phyloP scores from a whole-genome alignment of 2,329 filamentous ascomycete species.

The Fusarium abutilonis region DNA sequence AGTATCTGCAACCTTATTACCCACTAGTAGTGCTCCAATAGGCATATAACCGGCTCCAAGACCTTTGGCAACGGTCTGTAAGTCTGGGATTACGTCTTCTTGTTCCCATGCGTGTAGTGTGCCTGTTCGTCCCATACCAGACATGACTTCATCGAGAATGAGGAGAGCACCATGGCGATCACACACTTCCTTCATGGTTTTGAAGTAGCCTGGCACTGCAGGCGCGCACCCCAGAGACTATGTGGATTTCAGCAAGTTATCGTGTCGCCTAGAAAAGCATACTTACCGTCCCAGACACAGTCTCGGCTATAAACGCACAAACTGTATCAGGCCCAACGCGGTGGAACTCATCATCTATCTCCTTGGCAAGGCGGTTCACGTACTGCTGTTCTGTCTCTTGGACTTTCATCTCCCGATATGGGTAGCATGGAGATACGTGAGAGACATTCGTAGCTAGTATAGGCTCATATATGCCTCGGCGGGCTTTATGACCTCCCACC shows the following conservation, averaged over 20 bases:
- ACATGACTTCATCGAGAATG: slow-evolving; percentile 73
- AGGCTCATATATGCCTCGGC: slow-evolving; percentile 43
- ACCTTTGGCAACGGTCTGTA: slow-evolving; percentile 73
- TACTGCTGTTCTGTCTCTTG: slow-evolving; percentile 44
- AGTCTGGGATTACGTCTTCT: slow-evolving; percentile 65
- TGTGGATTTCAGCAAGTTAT: accelerated
- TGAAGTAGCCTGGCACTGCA: slow-evolving; percentile 59
- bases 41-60: slow-evolving; percentile 55
- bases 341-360: slow-evolving; percentile 33
- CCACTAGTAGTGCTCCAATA: slow-evolving; percentile 20
- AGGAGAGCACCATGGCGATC: slow-evolving; percentile 64
- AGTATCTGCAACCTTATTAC: slow-evolving; percentile 16
- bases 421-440: slow-evolving; percentile 44
- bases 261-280: accelerated
- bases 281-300: slow-evolving; percentile 36
- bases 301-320: slow-evolving; percentile 39
- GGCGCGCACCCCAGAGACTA: slow-evolving; percentile 36
- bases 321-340: slow-evolving; percentile 28
- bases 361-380: slow-evolving; percentile 20
- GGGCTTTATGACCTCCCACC: slow-evolving; percentile 21
- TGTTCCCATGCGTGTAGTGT: slow-evolving; percentile 72
- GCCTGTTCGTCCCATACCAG: slow-evolving; percentile 69
- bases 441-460: slow-evolving; percentile 42
- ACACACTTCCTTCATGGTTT: slow-evolving; percentile 63
- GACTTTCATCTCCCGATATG: slow-evolving; percentile 37